A percentile compares a stretch with the other conserved stretches of the same genome.
Evolutionary conservation across 1,284 basidiomycete genomes (phyloP).

Genomic region (Cryptococcus sp.): DNA sequence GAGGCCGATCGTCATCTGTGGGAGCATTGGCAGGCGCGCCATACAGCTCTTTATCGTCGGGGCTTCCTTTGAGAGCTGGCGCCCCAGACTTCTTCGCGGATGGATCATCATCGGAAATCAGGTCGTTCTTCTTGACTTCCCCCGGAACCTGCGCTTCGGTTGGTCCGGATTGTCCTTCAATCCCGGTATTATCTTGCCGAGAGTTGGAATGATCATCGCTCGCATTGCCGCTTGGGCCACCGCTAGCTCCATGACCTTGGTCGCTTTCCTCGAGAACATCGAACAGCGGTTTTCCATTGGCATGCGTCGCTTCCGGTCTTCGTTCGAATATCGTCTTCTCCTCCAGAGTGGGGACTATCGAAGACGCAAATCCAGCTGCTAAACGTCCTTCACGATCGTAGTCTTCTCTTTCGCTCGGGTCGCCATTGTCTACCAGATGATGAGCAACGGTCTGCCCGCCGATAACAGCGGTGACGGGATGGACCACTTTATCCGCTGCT

Average conservation of each 20-base stretch:
- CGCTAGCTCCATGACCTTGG: slow-evolving; percentile 19
- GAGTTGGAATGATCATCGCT: background rate
- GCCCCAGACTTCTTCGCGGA: slow-evolving; percentile 20
- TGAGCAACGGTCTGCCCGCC: slow-evolving; percentile 27
- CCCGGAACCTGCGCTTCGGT: slow-evolving; percentile 32
- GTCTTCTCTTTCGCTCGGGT: slow-evolving; percentile 61
- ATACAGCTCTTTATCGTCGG: slow-evolving; percentile 42
- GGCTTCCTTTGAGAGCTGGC: slow-evolving; percentile 44
- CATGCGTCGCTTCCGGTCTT: slow-evolving; percentile 43
- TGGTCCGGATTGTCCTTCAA: slow-evolving; percentile 5
- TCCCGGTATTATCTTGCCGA: slow-evolving; percentile 9
- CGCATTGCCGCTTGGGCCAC: slow-evolving; percentile 12
- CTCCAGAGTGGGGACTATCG: slow-evolving; percentile 70
- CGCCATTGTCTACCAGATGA: slow-evolving; percentile 54
- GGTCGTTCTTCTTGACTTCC: slow-evolving; percentile 24
- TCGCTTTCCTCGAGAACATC: slow-evolving; percentile 38
- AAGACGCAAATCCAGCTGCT: slow-evolving; percentile 63
- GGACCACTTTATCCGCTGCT: slow-evolving; percentile 57
- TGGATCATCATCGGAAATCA: slow-evolving; percentile 15
- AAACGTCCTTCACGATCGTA: slow-evolving; percentile 60
- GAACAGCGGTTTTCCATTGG: slow-evolving; percentile 52
- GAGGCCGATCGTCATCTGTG: slow-evolving; percentile 53
- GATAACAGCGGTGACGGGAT: slow-evolving; percentile 45
- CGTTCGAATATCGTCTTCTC: slow-evolving; percentile 63
- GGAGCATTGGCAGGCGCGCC: slow-evolving; percentile 62